Evolutionary conservation across 345 rosid species (phyloP).

Genomic region (Syzygium aromaticum): DNA sequence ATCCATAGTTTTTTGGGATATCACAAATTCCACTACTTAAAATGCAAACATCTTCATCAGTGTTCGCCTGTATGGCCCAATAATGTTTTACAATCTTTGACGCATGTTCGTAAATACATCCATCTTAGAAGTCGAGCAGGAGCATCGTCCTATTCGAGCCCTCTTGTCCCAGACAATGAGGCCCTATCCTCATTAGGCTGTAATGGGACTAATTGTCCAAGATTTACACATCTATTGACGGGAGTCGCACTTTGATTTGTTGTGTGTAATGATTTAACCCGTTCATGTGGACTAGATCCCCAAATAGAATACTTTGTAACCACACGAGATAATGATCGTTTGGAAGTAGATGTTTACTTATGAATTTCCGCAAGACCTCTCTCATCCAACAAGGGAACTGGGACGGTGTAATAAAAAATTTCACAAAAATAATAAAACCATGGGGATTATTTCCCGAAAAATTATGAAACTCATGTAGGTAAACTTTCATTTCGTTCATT

Average conservation of each 20-base stretch:
- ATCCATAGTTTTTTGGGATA: neutral
- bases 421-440: neutral
- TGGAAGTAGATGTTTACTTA: neutral
- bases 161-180: neutral
- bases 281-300: neutral
- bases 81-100: neutral
- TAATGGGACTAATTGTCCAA: neutral
- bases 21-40: neutral
- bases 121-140: neutral
- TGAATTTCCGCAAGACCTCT: neutral
- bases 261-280: neutral
- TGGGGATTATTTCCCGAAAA: neutral
- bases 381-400: neutral
- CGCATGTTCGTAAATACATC: too few species aligned
- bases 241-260: neutral
- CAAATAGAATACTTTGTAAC: neutral
- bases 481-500: too few species aligned
- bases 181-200: neutral
- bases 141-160: neutral
- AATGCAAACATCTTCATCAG: neutral
- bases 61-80: neutral
- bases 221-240: rapidly evolving
- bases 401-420: neutral
- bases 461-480: neutral
- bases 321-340: neutral